These are phyloP conservation scores for Nakazawaea ernobii DNA, from an alignment of 805 yeast genomes.

Conservation along the genomic window DNA sequence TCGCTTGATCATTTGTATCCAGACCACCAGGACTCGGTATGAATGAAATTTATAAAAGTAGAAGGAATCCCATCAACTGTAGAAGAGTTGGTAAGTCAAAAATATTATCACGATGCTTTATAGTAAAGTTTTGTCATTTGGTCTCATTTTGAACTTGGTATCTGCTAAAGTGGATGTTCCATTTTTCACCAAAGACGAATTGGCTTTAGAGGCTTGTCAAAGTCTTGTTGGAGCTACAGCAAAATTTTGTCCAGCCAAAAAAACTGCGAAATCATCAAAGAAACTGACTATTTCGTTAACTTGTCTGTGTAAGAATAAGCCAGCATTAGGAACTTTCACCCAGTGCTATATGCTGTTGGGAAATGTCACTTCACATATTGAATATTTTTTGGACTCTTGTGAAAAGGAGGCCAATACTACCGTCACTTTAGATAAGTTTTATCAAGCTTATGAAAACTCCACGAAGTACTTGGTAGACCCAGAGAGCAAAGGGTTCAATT, in stretches of 20 bases:
- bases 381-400: slow-evolving; percentile 17
- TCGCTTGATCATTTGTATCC: too few relatives aligned
- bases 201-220: slow-evolving; percentile 5
- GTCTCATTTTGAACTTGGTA: background rate
- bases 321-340: slow-evolving; percentile 24
- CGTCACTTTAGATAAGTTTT: slow-evolving; percentile 27
- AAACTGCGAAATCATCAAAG: background rate
- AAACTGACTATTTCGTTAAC: slow-evolving; percentile 10
- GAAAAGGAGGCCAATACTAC: slow-evolving; percentile 17
- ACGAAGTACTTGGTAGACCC: slow-evolving; percentile 31
- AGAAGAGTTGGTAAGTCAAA: too few relatives aligned
- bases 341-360: slow-evolving; percentile 17
- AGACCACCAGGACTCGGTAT: too few relatives aligned
- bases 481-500: slow-evolving; percentile 26
- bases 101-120: too few relatives aligned
- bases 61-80: too few relatives aligned
- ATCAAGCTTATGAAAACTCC: slow-evolving; percentile 35
- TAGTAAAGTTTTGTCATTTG: too few relatives aligned
- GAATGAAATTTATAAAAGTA: too few relatives aligned
- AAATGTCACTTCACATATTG: slow-evolving; percentile 13
- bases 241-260: background rate
- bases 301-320: slow-evolving; percentile 21
- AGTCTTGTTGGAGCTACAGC: background rate
- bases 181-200: slow-evolving; percentile 5
- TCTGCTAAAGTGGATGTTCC: slow-evolving; percentile 1